Conservation (phyloP, 106 monocot species). For the Narthecium ossifragum region DNA sequence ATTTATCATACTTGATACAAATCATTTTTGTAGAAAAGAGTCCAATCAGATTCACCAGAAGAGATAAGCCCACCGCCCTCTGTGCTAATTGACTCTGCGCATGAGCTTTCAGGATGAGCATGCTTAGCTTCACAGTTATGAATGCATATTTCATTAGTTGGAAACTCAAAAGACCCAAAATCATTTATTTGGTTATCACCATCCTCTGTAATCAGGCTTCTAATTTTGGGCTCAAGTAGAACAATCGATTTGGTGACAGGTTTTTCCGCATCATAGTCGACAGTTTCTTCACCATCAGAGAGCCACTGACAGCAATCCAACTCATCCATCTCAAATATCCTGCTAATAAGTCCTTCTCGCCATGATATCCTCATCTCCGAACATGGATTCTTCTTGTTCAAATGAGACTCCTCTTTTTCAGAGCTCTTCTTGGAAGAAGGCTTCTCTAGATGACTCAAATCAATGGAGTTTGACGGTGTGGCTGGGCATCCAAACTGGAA, state of each 20-base stretch:
- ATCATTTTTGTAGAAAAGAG: conserved; percentile 58
- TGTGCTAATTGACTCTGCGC: conserved; percentile 49
- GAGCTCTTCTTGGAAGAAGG: conserved; percentile 9
- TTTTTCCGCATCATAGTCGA: conserved; percentile 8
- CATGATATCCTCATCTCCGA: conserved; percentile 59
- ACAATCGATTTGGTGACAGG: conserved; percentile 6
- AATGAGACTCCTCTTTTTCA: neutral
- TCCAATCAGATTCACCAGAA: conserved; percentile 86
- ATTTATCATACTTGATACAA: conserved; percentile 67
- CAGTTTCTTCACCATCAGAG: conserved; percentile 40
- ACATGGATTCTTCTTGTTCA: conserved; percentile 4
- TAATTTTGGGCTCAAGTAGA: conserved; percentile 8
- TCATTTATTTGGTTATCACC: conserved; percentile 17
- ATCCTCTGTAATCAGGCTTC: conserved; percentile 5
- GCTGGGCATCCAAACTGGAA: conserved; percentile 49
- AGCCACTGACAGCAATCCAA: conserved; percentile 33
- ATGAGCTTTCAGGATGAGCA: conserved; percentile 6
- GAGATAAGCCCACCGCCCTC: conserved; percentile 38
- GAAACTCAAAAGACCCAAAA: conserved; percentile 50
- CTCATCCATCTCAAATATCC: conserved; percentile 67
- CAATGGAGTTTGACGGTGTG: conserved; percentile 40
- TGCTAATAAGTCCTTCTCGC: conserved; percentile 80
- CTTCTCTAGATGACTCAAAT: conserved; percentile 39
- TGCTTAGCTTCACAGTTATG: conserved; percentile 5
- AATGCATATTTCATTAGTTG: neutral